Base-by-base conservation (phyloP, 176 grass and related monocot genomes). In the Musa beccarii region DNA sequence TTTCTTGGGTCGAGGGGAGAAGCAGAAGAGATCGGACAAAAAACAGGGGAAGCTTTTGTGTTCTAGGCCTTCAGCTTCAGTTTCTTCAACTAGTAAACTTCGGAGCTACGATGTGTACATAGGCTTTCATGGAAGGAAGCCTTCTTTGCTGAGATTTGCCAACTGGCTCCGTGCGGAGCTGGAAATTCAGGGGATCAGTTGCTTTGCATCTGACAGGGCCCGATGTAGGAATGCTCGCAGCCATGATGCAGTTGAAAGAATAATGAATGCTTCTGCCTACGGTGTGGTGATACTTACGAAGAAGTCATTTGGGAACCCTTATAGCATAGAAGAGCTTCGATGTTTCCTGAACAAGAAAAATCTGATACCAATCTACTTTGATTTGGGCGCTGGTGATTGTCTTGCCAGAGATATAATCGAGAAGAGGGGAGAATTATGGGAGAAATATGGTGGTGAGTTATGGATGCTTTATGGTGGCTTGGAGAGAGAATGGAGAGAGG, bases 381-480 rank as follows among this genome's bases (percentile, higher is more conserved):
- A 98, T 78, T 85, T 98, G 82, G 78, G 84, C 51, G 75, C 84
- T 66, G 79, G 72, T 69, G 90, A 93, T 85, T 98, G 95, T 83
- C 90, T 98, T 84, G 84, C 95, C 56, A 98, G 95, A 69, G 95
- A 98, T 80, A 91, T 98, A 76, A 87, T 98, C 0, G 95, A 98
- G 75, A 98, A 88, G 84, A 89, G 95, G 77, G 95, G 95, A 77
- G 95, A 93, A 28, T 56, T 91, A 78, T 98, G 95, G 95, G 90
- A 98, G 75, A 93, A 89, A 78, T 84, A 98, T 85, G 95, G 95
- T 25, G 95, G 95, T 76, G 95, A 98, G 73, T 78, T 98, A 24
- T 98, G 95, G 95, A 91, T 98, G 90, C 81, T 89, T 61, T 98
- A 98, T 76, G 95, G 90, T 72, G 95, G 95, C 43, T 75, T 98